Percentiles rank a stretch among this genome's conserved stretches.
phyloP scores from a whole-genome alignment of 352 stramenopile species.

The Globisporangium cederbergense region DNA sequence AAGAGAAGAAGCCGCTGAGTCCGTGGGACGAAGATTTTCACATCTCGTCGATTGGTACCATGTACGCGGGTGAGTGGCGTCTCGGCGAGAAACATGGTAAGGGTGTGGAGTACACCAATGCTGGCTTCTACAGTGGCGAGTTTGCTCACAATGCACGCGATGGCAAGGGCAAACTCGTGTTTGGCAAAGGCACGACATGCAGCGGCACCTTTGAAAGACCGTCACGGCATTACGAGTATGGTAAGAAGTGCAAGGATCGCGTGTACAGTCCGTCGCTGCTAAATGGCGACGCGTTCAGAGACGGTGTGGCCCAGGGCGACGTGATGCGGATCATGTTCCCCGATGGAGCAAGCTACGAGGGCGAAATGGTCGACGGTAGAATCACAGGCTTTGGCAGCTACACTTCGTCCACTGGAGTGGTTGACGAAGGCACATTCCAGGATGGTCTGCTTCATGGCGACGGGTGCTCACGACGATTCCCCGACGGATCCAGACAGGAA shows the following conservation, averaged over 20 bases:
- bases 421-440: constrained; percentile 63
- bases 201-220: constrained; percentile 45
- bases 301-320: constrained; percentile 46
- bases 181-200: constrained; percentile 51
- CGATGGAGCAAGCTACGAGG: constrained; percentile 62
- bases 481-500: constrained; percentile 42
- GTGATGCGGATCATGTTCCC: constrained; percentile 48
- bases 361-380: constrained; percentile 56
- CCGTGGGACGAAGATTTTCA: constrained; percentile 61
- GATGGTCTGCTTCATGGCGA: constrained; percentile 55
- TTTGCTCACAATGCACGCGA: constrained; percentile 39
- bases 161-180: constrained; percentile 51
- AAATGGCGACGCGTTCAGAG: constrained; percentile 45
- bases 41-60: constrained; percentile 56
- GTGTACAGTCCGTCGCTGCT: constrained; percentile 40
- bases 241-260: constrained; percentile 29
- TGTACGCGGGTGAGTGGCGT: constrained; percentile 52
- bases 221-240: constrained; percentile 40
- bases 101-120: constrained; percentile 60
- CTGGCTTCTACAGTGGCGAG: constrained; percentile 59
- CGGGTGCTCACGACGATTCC: constrained; percentile 39
- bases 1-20: constrained; percentile 13
- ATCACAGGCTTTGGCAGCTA: constrained; percentile 55
- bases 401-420: constrained; percentile 54
- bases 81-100: constrained; percentile 50